A percentile compares a stretch with the other conserved stretches of the same genome.
phyloP scores from a whole-genome alignment of 2,329 filamentous ascomycete species.

The Fusarium tricinctum region DNA sequence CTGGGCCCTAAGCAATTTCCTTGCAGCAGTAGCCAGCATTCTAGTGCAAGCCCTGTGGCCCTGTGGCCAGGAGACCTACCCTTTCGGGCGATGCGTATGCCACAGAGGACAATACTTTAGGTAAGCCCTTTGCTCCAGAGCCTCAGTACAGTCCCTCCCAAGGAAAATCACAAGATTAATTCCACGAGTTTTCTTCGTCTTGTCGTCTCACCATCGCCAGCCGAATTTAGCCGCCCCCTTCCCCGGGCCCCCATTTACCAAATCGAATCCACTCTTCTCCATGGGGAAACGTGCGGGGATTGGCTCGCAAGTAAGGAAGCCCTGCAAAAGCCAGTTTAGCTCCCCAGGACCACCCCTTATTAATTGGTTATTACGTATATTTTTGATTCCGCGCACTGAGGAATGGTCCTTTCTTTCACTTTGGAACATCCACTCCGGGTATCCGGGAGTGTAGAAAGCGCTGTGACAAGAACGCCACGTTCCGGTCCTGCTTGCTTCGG shows the following conservation, averaged over 20 bases:
- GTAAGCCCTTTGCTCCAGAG: constrained; percentile 26
- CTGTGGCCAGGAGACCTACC: constrained; percentile 12
- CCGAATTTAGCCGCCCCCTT: constrained; percentile 13
- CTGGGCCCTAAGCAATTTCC: neutral
- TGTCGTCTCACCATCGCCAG: constrained; percentile 13
- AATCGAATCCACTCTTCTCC: constrained; percentile 23
- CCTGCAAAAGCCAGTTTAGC: constrained; percentile 1
- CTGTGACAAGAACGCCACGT: neutral
- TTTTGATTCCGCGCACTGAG: neutral
- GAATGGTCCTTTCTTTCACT: constrained; percentile 6
- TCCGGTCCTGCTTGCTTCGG: neutral
- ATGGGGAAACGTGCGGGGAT: constrained; percentile 37
- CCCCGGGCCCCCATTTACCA: neutral
- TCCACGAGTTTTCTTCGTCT: constrained; percentile 11
- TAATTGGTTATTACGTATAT: constrained; percentile 25
- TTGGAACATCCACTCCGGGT: constrained; percentile 17
- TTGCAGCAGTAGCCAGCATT: neutral
- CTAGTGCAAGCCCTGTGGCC: neutral
- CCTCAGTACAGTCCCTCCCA: constrained; percentile 8
- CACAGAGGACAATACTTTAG: constrained; percentile 32
- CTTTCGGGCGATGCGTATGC: constrained; percentile 12
- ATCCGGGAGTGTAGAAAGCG: neutral
- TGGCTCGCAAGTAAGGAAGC: constrained; percentile 17
- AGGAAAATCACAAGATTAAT: neutral
- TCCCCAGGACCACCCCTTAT: neutral